Base-by-base conservation (phyloP, 176 grass and related monocot genomes). In the Avena atlantica region DNA sequence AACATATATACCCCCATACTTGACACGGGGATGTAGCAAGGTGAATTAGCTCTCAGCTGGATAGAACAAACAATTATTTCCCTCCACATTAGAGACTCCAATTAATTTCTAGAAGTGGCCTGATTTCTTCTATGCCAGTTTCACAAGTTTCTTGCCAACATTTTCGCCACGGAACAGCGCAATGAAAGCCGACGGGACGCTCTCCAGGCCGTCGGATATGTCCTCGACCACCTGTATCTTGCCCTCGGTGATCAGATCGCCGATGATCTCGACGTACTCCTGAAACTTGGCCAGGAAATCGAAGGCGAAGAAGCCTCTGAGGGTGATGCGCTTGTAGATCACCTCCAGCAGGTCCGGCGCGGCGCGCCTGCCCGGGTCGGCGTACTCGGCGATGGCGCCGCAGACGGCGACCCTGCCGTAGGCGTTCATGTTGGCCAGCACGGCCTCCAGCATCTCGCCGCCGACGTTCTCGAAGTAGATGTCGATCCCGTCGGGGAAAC, bases 341-440 rank as follows among this genome's bases (percentile, higher is more conserved):
- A 94, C 7, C 27, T 89, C 81, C 1, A 76, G 0, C 72, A 92
- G 20, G 72, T 88, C 78, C 2, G 87, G 85, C 51, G 45, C 78
- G 4, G 92, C 89, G 17, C 55, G 81, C 29, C 66, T 23, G 0
- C 37, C 58, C 0, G 11, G 23, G 53, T 58, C 78, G 3, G 92
- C 77, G 87, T 94, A 94, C 76, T 89, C 87, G 24, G 92, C 67
- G 27, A 94, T 94, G n/a, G 36, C 85, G 19, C 89, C 92, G 81
- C 81, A 71, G 14, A 87, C 12, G 37, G 92, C 90, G 19, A 92
- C 87, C 53, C 89, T 83, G 7, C 89, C 87, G 25, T 89, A 83
- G 19, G 27, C 31, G 87, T 90, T 94, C 92, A 92, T 94, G 87
- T 76, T 94, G 67, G 87, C 81, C 24, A 94, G 72, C 19, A 64